Evolutionary conservation across 768 basidiomycete genomes (phyloP), one percentile per base, ranked within the genome.

Genomic region (Termitomyces sp.): DNA sequence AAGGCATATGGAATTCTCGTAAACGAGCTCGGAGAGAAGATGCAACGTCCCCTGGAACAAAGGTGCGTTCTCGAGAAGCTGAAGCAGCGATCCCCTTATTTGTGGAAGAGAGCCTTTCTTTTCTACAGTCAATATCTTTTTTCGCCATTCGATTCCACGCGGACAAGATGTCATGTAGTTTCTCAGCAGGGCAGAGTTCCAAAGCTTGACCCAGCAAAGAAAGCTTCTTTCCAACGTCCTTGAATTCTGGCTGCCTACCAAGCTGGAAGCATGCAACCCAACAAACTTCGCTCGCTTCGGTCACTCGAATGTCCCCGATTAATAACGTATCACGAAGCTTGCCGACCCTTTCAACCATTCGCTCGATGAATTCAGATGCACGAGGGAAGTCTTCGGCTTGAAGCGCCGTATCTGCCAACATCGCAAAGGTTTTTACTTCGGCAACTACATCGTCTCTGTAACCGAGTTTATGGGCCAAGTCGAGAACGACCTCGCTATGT

Each of bases 201-300:
- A 98, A 76, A 3, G 95, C 91, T 52, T 85, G 82, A 2, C 93
- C 93, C 20, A 98, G 72, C 1, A 96, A 78, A 1, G 73, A 75
- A 60, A 93, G 76, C 67, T 89, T 90, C 64, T 85, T 83, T 12
- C 80, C 71, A 6, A 83, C 71, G 60, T 95, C 88, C 1, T 78
- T 67, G 66, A 88, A 95, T 66, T 90, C 92, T 7, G 84, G 77
- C 63, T 94, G 89, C 59, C 88, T 83, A 16, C 93, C 95, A 2
- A 98, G 82, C 71, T 92, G 88, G 73, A 88, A 93, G 68, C 91
- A 93, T 2, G 89, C 85, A 30, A 89, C 85, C 95, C 95, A 98
- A 63, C 89, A 92, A 37, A 95, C 88, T 63, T 93, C 88, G 49
- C 80, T 81, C 1, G 88, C 89, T 60, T 89, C 86, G 58, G 74